These are phyloP conservation scores for Porodaedalea pini DNA, from an alignment of 1,284 basidiomycete genomes.

Conservation along the genomic window DNA sequence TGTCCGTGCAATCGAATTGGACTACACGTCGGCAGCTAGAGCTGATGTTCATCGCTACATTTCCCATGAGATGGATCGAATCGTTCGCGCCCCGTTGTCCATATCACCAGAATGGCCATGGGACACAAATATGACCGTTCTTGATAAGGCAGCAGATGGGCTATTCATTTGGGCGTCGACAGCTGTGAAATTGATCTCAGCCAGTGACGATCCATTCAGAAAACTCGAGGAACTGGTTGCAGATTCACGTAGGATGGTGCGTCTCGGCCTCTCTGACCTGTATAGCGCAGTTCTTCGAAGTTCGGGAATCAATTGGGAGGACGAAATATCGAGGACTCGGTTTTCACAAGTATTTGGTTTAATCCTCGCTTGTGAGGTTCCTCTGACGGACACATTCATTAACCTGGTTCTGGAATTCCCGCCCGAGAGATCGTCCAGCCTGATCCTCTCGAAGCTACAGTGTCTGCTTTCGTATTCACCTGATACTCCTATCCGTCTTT, in stretches of 20 bases:
- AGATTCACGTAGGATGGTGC: background rate
- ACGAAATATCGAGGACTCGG: background rate
- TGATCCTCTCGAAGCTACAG: background rate
- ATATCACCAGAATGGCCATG: background rate
- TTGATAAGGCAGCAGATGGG: conserved; percentile 26
- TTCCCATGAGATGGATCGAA: background rate
- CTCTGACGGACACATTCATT: background rate
- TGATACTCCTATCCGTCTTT: background rate
- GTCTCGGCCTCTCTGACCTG: background rate
- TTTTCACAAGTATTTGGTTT: background rate
- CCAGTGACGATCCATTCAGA: background rate
- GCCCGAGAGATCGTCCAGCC: background rate
- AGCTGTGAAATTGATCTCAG: conserved; percentile 24
- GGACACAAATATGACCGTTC: conserved; percentile 19
- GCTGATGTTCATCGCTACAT: background rate
- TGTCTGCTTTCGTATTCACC: background rate
- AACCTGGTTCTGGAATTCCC: background rate
- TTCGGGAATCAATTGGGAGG: background rate
- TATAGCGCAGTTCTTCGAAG: background rate
- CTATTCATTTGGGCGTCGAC: conserved; percentile 31
- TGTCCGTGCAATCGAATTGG: background rate
- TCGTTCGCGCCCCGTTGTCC: background rate
- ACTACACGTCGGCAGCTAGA: background rate
- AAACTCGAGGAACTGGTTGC: background rate
- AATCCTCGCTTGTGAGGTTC: background rate